Evolutionary conservation across 768 basidiomycete genomes (phyloP).

Genomic region (Daedalea quercina): DNA sequence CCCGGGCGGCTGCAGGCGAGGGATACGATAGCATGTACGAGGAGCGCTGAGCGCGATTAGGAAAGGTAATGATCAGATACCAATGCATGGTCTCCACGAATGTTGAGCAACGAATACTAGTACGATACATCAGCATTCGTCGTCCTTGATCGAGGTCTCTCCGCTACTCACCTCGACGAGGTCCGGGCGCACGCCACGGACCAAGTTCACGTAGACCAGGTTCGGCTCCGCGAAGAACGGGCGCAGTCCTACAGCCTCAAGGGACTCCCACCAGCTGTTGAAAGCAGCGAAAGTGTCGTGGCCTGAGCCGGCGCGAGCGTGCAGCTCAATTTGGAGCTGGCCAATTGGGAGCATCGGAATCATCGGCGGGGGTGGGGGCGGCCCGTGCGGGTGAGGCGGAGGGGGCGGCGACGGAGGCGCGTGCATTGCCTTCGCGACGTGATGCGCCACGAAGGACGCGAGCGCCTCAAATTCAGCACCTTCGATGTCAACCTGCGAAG

Average conservation of each 20-base stretch:
- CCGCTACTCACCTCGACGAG: conserved; percentile 29
- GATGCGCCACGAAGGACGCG: conserved; percentile 28
- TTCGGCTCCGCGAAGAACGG: conserved; percentile 64
- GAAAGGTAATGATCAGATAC: conserved; percentile 14
- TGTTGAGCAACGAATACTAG: conserved; percentile 45
- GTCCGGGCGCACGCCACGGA: conserved; percentile 24
- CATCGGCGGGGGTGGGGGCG: neutral
- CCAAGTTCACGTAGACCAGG: conserved; percentile 36
- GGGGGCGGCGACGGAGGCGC: neutral
- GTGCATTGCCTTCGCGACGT: neutral
- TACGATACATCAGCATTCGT: neutral
- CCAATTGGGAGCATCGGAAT: conserved; percentile 45
- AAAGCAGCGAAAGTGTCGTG: conserved; percentile 38
- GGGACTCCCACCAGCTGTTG: conserved; percentile 57
- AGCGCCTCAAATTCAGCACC: conserved; percentile 57
- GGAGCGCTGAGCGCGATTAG: too few species aligned
- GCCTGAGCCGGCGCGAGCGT: conserved; percentile 25
- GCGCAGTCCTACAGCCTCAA: conserved; percentile 58
- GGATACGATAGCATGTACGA: too few species aligned
- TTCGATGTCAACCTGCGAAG: conserved; percentile 49
- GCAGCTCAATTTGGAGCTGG: conserved; percentile 64
- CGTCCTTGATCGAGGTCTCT: neutral
- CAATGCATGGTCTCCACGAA: conserved; percentile 33
- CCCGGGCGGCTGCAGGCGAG: too few species aligned
- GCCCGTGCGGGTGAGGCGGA: neutral